Evolutionary conservation across 495 filamentous ascomycete species (phyloP).

Genomic region (Lindgomyces ingoldianus): DNA sequence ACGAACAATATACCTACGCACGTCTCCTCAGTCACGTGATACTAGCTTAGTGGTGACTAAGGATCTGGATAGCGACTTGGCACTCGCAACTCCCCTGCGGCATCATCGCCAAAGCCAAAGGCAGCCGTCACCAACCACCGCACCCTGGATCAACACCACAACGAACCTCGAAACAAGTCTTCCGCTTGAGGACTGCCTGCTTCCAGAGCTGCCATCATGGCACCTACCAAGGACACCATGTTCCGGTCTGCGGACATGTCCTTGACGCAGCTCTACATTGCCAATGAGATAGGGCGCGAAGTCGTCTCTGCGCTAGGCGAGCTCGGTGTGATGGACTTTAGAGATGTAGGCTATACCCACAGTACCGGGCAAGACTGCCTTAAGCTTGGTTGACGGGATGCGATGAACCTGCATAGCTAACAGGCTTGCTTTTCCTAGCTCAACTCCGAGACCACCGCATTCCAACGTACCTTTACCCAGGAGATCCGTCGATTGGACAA

Average conservation of each 20-base stretch:
- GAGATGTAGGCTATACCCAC: slow-evolving; percentile 70
- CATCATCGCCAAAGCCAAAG: slow-evolving; percentile 18
- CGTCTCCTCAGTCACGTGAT: no score
- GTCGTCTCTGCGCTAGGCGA: slow-evolving; percentile 95
- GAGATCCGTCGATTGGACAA: slow-evolving; percentile 97
- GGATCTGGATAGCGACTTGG: no score
- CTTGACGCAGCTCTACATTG: slow-evolving; percentile 98
- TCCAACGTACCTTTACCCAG: slow-evolving; percentile 95
- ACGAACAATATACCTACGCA: no score
- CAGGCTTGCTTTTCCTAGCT: slow-evolving; percentile 52
- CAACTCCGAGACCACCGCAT: slow-evolving; percentile 87
- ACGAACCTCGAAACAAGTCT: slow-evolving; percentile 6
- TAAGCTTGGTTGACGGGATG: slow-evolving; percentile 13
- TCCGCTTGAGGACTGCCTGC: slow-evolving; percentile 3
- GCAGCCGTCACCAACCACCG: slow-evolving; percentile 18
- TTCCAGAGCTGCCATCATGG: slow-evolving; percentile 50
- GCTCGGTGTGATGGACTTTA: slow-evolving; percentile 91
- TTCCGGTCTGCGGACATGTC: slow-evolving; percentile 99
- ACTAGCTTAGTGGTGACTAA: no score
- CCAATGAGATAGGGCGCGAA: slow-evolving; percentile 97
- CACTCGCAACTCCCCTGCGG: background rate
- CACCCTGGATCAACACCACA: slow-evolving; percentile 6
- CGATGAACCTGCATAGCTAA: slow-evolving; percentile 30
- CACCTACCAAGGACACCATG: slow-evolving; percentile 74
- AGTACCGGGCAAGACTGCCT: background rate